phyloP scores from a whole-genome alignment of 2,329 filamentous ascomycete genomes.

The Colletotrichum costaricense region DNA sequence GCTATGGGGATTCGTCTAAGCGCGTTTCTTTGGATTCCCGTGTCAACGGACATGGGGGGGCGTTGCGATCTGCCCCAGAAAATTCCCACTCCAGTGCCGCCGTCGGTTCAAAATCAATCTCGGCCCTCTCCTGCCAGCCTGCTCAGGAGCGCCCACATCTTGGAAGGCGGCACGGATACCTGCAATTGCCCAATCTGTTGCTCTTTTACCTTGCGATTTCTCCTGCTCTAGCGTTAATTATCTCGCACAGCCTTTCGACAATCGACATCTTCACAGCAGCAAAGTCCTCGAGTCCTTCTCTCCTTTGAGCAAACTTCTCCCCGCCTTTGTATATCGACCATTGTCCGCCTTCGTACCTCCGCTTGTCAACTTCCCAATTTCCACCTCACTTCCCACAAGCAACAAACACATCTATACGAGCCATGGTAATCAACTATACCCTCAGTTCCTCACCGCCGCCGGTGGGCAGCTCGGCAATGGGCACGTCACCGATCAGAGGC shows the following conservation, averaged over 20 bases:
- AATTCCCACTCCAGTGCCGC: constrained; percentile 26
- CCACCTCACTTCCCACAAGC: not conserved
- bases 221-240: not conserved
- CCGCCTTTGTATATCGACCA: constrained; percentile 3
- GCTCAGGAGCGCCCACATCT: not conserved
- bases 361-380: not conserved
- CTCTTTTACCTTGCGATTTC: not conserved
- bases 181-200: not conserved
- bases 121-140: constrained; percentile 17
- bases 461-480: not conserved
- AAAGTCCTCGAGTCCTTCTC: not conserved
- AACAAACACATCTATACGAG: not conserved
- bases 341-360: constrained; percentile 2
- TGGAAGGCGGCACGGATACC: not conserved
- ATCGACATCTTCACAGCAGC: not conserved
- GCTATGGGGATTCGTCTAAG: constrained; percentile 22
- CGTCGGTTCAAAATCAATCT: constrained; percentile 26
- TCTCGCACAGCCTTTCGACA: not conserved
- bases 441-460: constrained; percentile 30
- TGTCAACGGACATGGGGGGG: constrained; percentile 30
- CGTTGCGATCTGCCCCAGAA: constrained; percentile 29
- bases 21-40: constrained; percentile 27
- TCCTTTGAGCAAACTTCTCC: not conserved
- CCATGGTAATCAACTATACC: constrained; percentile 19
- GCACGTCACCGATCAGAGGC: constrained; percentile 10